Evolutionary conservation across 768 basidiomycete species (phyloP).

Genomic region (Paxillus involutus): DNA sequence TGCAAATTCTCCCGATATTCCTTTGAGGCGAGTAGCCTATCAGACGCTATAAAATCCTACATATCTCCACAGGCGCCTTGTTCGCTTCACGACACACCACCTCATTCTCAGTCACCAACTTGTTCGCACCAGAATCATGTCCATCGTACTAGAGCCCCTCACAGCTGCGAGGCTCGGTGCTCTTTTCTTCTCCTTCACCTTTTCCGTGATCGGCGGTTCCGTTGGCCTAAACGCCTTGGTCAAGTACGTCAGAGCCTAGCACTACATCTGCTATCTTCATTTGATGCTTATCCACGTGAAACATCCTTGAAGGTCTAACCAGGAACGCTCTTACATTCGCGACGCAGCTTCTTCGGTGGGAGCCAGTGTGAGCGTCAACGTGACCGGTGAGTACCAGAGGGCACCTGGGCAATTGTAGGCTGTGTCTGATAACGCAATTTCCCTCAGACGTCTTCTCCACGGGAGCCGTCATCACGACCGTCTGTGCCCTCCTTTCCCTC

Average conservation of each 20-base stretch:
- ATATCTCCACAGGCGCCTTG: no score
- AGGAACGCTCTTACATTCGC: slow-evolving; percentile 9
- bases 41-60: no score
- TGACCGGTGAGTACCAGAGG: slow-evolving; percentile 10
- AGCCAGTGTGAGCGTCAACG: slow-evolving; percentile 5
- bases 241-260: slow-evolving; percentile 12
- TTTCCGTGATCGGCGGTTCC: slow-evolving; percentile 20
- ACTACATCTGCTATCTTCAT: not conserved
- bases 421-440: not conserved
- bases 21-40: no score
- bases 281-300: not conserved
- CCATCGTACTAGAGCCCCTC: not conserved
- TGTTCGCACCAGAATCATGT: slow-evolving; percentile 1
- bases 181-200: slow-evolving; percentile 32
- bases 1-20: no score
- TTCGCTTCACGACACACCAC: no score
- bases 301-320: slow-evolving; percentile 10
- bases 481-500: slow-evolving; percentile 34
- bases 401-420: not conserved
- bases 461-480: slow-evolving; percentile 36
- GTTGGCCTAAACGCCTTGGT: slow-evolving; percentile 20
- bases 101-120: not conserved
- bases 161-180: slow-evolving; percentile 15
- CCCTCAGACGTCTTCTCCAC: slow-evolving; percentile 38
- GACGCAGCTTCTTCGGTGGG: slow-evolving; percentile 3